Evolutionary conservation across 768 basidiomycete species (phyloP), one percentile per base, ranked within the genome.

Genomic region (Neoboletus subvelutipes): DNA sequence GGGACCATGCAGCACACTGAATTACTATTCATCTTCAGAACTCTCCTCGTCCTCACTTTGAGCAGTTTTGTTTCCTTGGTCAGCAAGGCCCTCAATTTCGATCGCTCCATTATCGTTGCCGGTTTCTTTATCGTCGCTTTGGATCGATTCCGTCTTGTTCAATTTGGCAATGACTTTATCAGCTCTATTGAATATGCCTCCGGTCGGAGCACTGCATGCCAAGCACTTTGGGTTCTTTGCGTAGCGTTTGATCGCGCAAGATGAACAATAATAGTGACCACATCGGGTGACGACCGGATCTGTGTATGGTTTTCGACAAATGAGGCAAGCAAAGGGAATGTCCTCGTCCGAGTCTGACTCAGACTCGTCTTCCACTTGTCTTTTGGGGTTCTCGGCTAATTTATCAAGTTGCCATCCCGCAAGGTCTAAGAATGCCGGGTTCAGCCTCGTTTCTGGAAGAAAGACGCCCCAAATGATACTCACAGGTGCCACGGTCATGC

Each of bases 371-470:
- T 69, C 67, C 37, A 72, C 76, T 61, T 83, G 77, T 73, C 81
- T 85, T 70, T 78, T 78, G n/a, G 87, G 78, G 67, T 81, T 87
- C 64, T 87, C 92, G 28, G 92, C 90, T 53, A 94, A 77, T 72
- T 94, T 92, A 78, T 99, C 97, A 54, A 99, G 80, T 75, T 99
- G 96, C 97, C 97, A 99, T 42, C 97, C 97, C 5, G 89, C 88
- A n/a, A 98, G 83, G 76, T 99, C 91, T 94, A 61, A 56, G 55
- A 60, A 53, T 34, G 26, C 42, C 60, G 41, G 31, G 56, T 37
- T 63, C 50, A 64, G 58, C 29, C 45, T 24, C 20, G 20, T 60
- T 55, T 40, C 45, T 39, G 37, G 45, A 47, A 46, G 56, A 37
- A 56, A 37, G 12, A 45, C 24, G 33, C 54, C 51, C 33, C 13